Evolutionary conservation across 345 rosid genomes (phyloP), one percentile per base, ranked within the genome.

Genomic region (Salix koriyanagi): DNA sequence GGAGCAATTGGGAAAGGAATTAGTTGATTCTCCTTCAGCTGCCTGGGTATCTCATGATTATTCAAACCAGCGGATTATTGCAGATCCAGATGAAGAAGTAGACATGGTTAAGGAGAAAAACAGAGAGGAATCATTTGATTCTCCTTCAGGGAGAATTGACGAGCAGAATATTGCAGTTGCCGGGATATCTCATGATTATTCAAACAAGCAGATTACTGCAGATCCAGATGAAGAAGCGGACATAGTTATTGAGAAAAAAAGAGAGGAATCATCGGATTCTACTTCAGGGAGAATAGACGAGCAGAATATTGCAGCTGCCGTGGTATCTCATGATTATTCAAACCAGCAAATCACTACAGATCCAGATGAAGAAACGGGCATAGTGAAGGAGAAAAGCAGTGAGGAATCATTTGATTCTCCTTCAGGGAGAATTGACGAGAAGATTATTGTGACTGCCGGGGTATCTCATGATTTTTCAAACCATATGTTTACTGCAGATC

Each of bases 1-100:
- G 54, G 72, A 74, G 76, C 77, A 74, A 37, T 36, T 71, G 72
- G 85, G 26, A 66, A 76, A 81, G 65, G 70, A 79, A 65, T 61
- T 67, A 50, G 21, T 50, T 16, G 56, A 50, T 50, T 50, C 56
- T 16, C 56, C 56, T 50, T 15, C 56, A 50, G 21, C 56, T 50
- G 6, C 56, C 4, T 32, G 56, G 56, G 21, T 15, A 50, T 50
- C 56, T 18, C n/a, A 50, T 50, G n/a, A 18, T 50, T 50, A 50
- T 50, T 16, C 56, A 16, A 18, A 50, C 56, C 6, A 16, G n/a
- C 56, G 5, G n/a, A 16, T 50, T 18, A 50, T 6, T 50, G 56
- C 56, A 50, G 56, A 50, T 50, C 56, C 19, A 50, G 56, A 50
- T 50, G 56, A 50, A 50, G 2, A 16, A 18, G 56, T 21, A 15